phyloP scores from a whole-genome alignment of 2,329 filamentous ascomycete genomes.

The Paecilomyces sp. region DNA sequence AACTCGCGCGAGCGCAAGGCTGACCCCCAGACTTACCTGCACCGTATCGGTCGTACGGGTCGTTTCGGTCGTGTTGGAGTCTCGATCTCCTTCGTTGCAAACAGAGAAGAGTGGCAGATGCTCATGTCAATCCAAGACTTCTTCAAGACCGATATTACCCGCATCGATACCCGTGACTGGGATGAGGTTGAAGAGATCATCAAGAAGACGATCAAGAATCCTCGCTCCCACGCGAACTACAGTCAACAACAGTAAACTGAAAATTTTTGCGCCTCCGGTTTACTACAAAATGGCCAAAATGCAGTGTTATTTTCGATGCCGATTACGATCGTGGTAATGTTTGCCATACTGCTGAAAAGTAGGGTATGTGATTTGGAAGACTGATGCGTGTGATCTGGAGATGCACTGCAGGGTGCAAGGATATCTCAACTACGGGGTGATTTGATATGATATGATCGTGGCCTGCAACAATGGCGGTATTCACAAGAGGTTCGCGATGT shows the following conservation, averaged over 20 bases:
- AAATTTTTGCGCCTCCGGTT: neutral
- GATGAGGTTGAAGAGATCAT: conserved; percentile 79
- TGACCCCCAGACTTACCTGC: conserved; percentile 92
- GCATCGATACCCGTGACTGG: conserved; percentile 82
- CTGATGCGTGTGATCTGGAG: neutral
- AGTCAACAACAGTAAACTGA: conserved; percentile 4
- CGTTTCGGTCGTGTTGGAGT: conserved; percentile 96
- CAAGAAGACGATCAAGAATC: conserved; percentile 67
- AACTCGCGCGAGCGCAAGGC: conserved; percentile 57
- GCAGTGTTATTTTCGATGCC: neutral
- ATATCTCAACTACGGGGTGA: neutral
- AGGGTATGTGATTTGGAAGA: neutral
- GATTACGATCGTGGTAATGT: neutral
- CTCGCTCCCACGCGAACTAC: conserved; percentile 35
- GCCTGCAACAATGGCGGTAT: neutral
- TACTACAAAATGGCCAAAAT: neutral
- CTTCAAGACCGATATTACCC: conserved; percentile 74
- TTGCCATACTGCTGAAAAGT: neutral
- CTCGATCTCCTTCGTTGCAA: conserved; percentile 88
- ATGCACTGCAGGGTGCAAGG: neutral
- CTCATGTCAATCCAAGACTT: conserved; percentile 72
- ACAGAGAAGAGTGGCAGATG: conserved; percentile 71
- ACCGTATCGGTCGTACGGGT: conserved; percentile 94
- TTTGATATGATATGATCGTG: neutral
- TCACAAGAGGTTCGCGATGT: neutral